Base-by-base conservation (phyloP, 2,329 filamentous ascomycete species). In the Xylaria sp. region DNA sequence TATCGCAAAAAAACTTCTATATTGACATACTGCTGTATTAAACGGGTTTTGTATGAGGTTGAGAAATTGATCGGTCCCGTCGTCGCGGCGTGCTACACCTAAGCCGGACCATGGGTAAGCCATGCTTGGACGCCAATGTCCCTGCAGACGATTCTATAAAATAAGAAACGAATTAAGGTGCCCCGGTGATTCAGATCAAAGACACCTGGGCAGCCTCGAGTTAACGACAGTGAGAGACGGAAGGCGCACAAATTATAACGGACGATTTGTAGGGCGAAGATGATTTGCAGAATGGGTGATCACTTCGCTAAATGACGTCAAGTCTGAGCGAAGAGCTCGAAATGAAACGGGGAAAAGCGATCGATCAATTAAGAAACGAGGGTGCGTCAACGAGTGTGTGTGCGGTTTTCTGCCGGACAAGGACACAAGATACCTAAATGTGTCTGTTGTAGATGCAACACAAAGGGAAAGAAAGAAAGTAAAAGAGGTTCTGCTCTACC, bases 1-100 rank as follows among this genome's bases (percentile, higher is more conserved):
- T 54, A 15, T 39, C 44, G 15, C 23, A 48, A 10, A 5, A 25
- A 15, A 18, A 1, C 0, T 18, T 23, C n/a, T 10, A 34, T 13
- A 8, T 20, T 12, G n/a, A 61, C 78, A 70, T 79, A 86, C 85
- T 76, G 81, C 76, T 44, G 79, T 79, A 51, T 80, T 80, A 70
- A 86, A 88, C 15, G 86, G 86, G 70, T 85, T 79, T 67, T 84
- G 78, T 15, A 88, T 79, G 44, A 87, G 78, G 13, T 83, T 77
- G 28, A 87, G 80, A 63, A 87, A 78, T 76, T 85, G 76, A 54
- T 83, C 73, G 28, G 81, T 65, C 20, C 39, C 61, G 39, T 69
- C 67, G 28, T 72, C 66, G 8, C 69, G 69, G 25, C 52, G 31
- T n/a, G 34, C 46, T 39, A 72, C 25, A 37, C 56, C 64, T 63